A percentile compares a stretch with the other conserved stretches of the same genome.
Conservation (phyloP, 345 rosid species). For the Eucalyptus camaldulensis region DNA sequence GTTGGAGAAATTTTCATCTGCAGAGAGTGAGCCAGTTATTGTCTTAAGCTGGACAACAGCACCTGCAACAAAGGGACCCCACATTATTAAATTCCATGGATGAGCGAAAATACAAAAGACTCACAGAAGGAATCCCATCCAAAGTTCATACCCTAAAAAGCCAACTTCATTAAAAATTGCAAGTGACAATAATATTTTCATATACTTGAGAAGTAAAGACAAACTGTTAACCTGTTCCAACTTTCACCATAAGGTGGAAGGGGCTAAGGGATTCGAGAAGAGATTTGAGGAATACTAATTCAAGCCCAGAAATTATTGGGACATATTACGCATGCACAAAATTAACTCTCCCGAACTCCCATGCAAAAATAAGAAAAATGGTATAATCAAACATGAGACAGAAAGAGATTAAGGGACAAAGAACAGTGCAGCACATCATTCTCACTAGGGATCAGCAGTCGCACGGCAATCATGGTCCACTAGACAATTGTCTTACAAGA, state of each 20-base stretch:
- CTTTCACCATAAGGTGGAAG: neutral
- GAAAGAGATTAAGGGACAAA: neutral
- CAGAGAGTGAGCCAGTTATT: conserved; percentile 25
- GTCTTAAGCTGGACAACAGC: conserved; percentile 65
- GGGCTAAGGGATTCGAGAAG: neutral
- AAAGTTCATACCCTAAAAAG: neutral
- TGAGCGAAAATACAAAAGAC: neutral
- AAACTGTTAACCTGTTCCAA: neutral
- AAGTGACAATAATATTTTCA: neutral
- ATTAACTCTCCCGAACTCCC: neutral
- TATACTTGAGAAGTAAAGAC: neutral
- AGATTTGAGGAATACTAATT: neutral
- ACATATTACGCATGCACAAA: neutral
- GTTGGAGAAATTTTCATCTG: conserved; percentile 34
- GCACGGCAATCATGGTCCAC: neutral
- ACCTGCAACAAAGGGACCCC: conserved; percentile 22
- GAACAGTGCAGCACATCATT: neutral
- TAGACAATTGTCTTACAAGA: neutral
- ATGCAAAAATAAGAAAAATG: neutral
- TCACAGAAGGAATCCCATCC: neutral
- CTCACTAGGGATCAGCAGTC: neutral
- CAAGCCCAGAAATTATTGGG: neutral
- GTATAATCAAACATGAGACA: neutral
- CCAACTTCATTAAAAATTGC: neutral
- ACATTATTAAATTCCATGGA: neutral